A percentile compares a stretch with the other conserved stretches of the same genome.
phyloP scores from a whole-genome alignment of 2,329 filamentous ascomycete genomes.

The Phaeosphaeria sp. region DNA sequence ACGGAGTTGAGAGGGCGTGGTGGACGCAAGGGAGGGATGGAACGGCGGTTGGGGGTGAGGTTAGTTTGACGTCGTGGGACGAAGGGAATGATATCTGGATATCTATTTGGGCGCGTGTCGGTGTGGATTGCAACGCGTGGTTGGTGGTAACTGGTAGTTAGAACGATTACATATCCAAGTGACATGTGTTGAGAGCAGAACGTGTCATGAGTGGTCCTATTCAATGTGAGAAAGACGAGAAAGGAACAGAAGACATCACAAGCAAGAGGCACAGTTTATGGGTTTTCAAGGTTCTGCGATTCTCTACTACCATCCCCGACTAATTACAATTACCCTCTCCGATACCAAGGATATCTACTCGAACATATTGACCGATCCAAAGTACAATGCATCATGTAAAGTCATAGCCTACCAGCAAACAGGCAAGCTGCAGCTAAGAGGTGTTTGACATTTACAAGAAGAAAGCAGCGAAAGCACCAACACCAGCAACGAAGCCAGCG shows the following conservation, averaged over 20 bases:
- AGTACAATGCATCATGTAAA: constrained; percentile 44
- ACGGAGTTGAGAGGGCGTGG: neutral
- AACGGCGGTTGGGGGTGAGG: neutral
- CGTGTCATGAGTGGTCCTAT: too few species aligned
- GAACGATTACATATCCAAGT: too few species aligned
- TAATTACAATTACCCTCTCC: constrained; percentile 41
- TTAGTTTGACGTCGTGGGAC: neutral
- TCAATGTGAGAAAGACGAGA: neutral
- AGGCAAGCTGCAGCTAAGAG: constrained; percentile 35
- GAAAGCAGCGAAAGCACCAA: constrained; percentile 51
- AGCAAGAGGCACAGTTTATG: constrained; percentile 3
- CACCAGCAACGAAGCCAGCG: constrained; percentile 48
- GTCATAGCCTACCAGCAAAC: constrained; percentile 43
- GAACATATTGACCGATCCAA: constrained; percentile 26
- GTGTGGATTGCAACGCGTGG: too few species aligned
- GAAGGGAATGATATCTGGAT: neutral
- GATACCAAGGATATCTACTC: constrained; percentile 33
- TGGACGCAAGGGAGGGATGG: neutral
- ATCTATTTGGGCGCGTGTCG: too few species aligned
- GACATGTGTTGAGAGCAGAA: too few species aligned
- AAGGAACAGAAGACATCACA: constrained; percentile 6
- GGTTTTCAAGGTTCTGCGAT: constrained; percentile 27
- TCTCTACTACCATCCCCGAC: constrained; percentile 23
- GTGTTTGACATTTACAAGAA: constrained; percentile 50
- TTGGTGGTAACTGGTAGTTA: too few species aligned